Percentiles rank a stretch among this genome's conserved stretches.
Evolutionary conservation across 2,329 filamentous ascomycete genomes (phyloP).

Genomic region (Trichoderma guizhouense): DNA sequence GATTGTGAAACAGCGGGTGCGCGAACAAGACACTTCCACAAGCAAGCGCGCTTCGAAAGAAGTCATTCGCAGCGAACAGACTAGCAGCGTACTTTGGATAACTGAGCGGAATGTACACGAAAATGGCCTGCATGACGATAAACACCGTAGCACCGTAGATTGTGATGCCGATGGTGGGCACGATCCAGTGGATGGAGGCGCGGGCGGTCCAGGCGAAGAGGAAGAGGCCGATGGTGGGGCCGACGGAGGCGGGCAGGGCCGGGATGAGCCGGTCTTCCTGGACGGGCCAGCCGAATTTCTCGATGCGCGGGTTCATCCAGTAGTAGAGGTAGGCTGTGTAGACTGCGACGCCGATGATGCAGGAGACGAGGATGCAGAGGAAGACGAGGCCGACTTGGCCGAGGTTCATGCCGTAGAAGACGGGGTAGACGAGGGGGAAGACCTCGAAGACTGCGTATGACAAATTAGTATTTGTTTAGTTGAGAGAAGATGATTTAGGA

Average conservation of each 20-base stretch:
- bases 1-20: constrained; percentile 55
- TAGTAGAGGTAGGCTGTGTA: constrained; percentile 53
- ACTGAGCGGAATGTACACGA: constrained; percentile 55
- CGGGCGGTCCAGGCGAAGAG: constrained; percentile 57
- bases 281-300: constrained; percentile 45
- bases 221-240: constrained; percentile 58
- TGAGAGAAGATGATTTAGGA: neutral
- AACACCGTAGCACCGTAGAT: constrained; percentile 52
- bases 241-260: constrained; percentile 50
- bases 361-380: constrained; percentile 57
- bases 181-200: constrained; percentile 52
- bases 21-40: constrained; percentile 59
- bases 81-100: constrained; percentile 57
- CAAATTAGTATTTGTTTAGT: constrained; percentile 15
- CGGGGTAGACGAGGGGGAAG: constrained; percentile 62
- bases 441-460: constrained; percentile 51
- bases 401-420: constrained; percentile 56
- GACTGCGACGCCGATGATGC: constrained; percentile 46
- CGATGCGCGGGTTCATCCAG: constrained; percentile 50
- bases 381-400: constrained; percentile 60
- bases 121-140: constrained; percentile 57
- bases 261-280: constrained; percentile 56
- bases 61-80: constrained; percentile 60
- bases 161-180: constrained; percentile 54
- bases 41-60: constrained; percentile 56